These are phyloP conservation scores for Ceratocystis variospora DNA, from an alignment of 2,329 filamentous ascomycete genomes.

Conservation along the genomic window DNA sequence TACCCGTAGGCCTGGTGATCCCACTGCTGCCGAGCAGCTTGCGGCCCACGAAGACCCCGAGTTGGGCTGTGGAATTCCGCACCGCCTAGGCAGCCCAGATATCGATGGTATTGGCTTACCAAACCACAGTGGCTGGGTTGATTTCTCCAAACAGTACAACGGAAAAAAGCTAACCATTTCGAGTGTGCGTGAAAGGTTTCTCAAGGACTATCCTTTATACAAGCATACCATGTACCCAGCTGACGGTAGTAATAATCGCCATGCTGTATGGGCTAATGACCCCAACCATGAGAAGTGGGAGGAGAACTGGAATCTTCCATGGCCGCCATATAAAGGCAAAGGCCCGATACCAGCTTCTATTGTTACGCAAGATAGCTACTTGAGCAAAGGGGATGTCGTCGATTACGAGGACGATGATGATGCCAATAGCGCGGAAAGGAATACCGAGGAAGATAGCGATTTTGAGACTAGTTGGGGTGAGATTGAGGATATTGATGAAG, in stretches of 20 bases:
- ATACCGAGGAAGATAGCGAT: neutral
- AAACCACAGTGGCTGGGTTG: conserved; percentile 19
- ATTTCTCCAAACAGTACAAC: conserved; percentile 13
- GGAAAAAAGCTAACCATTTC: conserved; percentile 12
- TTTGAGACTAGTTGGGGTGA: neutral
- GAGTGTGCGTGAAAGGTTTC: neutral
- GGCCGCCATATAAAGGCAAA: conserved; percentile 17
- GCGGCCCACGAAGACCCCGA: conserved; percentile 13
- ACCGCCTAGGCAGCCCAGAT: conserved; percentile 12
- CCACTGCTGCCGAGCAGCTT: conserved; percentile 8
- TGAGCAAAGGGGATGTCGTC: conserved; percentile 1
- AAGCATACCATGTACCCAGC: conserved; percentile 17
- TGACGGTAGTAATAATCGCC: conserved; percentile 12
- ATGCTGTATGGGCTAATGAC: conserved; percentile 17
- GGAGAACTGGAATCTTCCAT: conserved; percentile 16
- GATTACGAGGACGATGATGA: conserved; percentile 1
- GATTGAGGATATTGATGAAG: neutral
- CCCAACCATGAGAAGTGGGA: conserved; percentile 13
- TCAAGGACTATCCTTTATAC: conserved; percentile 16
- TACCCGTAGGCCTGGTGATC: conserved; percentile 5
- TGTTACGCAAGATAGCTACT: neutral
- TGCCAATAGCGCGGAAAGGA: neutral
- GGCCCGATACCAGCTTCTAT: conserved; percentile 8
- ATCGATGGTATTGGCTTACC: conserved; percentile 15
- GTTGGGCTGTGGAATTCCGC: conserved; percentile 16